Base-by-base conservation (phyloP, 352 stramenopile species). In the Phytophthora tentaculata region DNA sequence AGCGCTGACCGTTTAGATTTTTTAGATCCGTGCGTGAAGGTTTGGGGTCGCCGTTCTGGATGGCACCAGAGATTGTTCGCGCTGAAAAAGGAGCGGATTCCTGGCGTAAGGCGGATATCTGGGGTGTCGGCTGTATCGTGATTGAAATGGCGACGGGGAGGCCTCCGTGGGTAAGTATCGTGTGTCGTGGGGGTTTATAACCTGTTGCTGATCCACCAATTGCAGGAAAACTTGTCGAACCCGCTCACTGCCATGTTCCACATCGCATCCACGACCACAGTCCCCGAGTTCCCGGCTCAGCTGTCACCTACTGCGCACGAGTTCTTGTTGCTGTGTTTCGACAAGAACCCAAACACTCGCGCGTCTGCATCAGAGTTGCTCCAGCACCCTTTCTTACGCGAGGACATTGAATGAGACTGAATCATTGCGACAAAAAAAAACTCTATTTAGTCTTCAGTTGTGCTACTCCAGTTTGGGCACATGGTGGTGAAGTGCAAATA, bases 41-140 rank as follows among this genome's bases (percentile, higher is more conserved):
- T 13, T 62, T 92, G n/a, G 90, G 97, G 0, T 98, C 89, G 16
- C 92, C 95, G n/a, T 97, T 96, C 63, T 98, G 92, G 92, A 98
- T 98, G 94, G 93, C 96, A 7, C 96, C 96, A 0, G 96, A 99
- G 81, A 83, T 98, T n/a, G 90, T 98, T 20, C 91, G 88, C 16
- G 88, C 91, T 17, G 80, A 93, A 52, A 79, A 89, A 61, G 78
- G 88, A 3, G 64, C 54, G 0, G 77, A 94, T 41, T 78, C 73
- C 19, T 97, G 91, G 91, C 84, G 78, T n/a, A 96, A 96, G 56
- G 83, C 92, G 0, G 94, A 98, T 71, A 80, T 98, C 20, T 98
- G 94, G 94, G 90, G 82, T 4, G 69, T 98, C 29, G 94, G 93
- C 22, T 97, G 91, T 60, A 90, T 94, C 12, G 69, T 95, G 52